Conservation (phyloP, 768 basidiomycete genomes). For the Tubosaeta sp. region DNA sequence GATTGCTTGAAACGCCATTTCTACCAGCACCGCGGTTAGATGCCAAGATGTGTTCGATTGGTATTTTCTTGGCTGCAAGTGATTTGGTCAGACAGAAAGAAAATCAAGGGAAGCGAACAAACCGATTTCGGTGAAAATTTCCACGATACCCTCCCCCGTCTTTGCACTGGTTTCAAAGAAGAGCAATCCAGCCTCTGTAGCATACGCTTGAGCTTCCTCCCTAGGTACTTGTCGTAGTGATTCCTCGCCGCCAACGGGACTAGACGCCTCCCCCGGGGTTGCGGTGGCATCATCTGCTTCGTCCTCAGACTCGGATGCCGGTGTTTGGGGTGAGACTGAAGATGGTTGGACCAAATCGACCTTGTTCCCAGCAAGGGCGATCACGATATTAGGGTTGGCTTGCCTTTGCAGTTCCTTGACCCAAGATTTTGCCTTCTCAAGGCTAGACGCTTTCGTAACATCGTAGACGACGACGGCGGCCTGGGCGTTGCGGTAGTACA, state of each 20-base stretch:
- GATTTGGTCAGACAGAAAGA: background rate
- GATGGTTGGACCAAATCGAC: constrained; percentile 81
- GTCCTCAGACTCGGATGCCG: constrained; percentile 72
- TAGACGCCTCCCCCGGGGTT: constrained; percentile 68
- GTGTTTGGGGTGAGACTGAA: constrained; percentile 43
- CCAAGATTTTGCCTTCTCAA: constrained; percentile 99
- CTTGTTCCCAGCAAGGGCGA: constrained; percentile 97
- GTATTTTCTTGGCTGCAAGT: constrained; percentile 69
- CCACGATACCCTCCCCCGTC: constrained; percentile 92
- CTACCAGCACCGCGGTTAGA: constrained; percentile 69
- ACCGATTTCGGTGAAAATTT: constrained; percentile 99
- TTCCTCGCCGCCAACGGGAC: constrained; percentile 55
- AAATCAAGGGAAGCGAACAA: constrained; percentile 18
- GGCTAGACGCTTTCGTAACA: constrained; percentile 89
- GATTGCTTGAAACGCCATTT: constrained; percentile 51
- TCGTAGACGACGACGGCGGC: constrained; percentile 99
- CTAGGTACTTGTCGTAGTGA: constrained; percentile 83
- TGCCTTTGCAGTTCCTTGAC: constrained; percentile 98
- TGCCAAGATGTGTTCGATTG: constrained; percentile 92
- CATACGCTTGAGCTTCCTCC: constrained; percentile 96
- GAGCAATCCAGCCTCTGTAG: constrained; percentile 86
- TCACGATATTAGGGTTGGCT: constrained; percentile 98
- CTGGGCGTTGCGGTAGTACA: constrained; percentile 98
- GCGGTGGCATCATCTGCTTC: constrained; percentile 92
- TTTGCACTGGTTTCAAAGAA: constrained; percentile 99